Evolutionary conservation across 2,329 filamentous ascomycete genomes (phyloP), one percentile per base, ranked within the genome.

Genomic region (Colletotrichum melonis): DNA sequence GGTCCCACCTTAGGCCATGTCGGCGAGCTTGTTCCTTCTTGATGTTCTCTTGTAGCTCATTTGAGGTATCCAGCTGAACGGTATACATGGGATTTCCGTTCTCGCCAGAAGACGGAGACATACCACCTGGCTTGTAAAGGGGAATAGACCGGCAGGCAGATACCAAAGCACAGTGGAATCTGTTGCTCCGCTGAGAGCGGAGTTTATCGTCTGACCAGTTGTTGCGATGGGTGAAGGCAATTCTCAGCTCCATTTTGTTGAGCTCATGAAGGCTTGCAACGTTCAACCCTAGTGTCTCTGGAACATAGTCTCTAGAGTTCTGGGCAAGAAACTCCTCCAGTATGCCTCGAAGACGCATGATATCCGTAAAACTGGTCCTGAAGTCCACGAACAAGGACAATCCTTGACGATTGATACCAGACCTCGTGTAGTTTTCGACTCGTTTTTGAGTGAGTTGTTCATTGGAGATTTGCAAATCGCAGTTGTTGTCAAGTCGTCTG

Each of bases 121-220:
- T 32, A 1, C 63, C 67, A 5, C 74, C 72, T 7, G 75, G 75
- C 42, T 65, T 73, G 7, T 93, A 91, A 76, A 94, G 93, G 68
- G 91, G 91, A 62, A 92, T 86, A 74, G 92, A 90, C 77, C 92
- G 89, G 77, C 93, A 89, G 28, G 88, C 86, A 38, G 92, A 86
- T 86, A 93, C 93, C 72, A 94, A 82, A 59, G 91, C 91, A 79
- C 91, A 93, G 78, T 94, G 92, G 83, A 94, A 93, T 80, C 93
- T 93, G 84, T 93, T 94, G 75, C 91, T 89, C 35, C 92, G 88
- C 74, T 92, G 90, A 1, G 93, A 85, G 82, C 92, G 91, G 28
- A 94, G 87, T 68, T 91, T 85, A 79, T 94, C 92, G 78, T 93
- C 93, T 76, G 93, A 91, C 91, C 91, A 93, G 79, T 93, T 93